A percentile compares a stretch with the other conserved stretches of the same genome.
Evolutionary conservation across 2,329 filamentous ascomycete genomes (phyloP).

Genomic region (Claviceps pusilla): DNA sequence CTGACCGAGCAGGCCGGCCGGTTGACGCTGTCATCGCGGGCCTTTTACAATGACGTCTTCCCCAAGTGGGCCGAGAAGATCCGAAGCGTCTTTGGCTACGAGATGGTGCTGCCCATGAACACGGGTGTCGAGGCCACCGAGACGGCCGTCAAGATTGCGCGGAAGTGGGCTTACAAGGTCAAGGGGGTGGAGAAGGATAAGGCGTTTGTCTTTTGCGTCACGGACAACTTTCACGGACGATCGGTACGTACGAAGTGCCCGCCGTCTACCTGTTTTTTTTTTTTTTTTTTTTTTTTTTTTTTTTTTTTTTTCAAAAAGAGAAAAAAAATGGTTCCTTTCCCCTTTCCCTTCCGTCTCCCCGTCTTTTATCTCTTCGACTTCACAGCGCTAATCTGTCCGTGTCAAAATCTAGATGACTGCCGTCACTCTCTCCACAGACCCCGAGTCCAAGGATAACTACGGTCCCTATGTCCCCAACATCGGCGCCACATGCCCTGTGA

Average conservation of each 20-base stretch:
- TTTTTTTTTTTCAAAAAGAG: too few relatives aligned
- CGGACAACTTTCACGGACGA: constrained; percentile 91
- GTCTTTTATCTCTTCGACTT: too few relatives aligned
- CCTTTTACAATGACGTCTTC: constrained; percentile 98
- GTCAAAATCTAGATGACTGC: constrained; percentile 58
- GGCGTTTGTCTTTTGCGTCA: constrained; percentile 69
- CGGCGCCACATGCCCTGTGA: constrained; percentile 60
- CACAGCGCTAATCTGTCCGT: too few relatives aligned
- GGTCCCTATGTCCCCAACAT: constrained; percentile 88
- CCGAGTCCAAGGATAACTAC: constrained; percentile 92
- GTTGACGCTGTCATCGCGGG: constrained; percentile 80
- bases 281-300: constrained; percentile 5
- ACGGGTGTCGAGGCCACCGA: constrained; percentile 93
- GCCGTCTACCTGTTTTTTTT: constrained; percentile 5
- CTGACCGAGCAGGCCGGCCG: constrained; percentile 78
- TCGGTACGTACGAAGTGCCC: constrained; percentile 44
- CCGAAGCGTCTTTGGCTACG: constrained; percentile 76
- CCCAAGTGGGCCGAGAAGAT: constrained; percentile 90
- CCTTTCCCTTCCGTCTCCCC: neutral
- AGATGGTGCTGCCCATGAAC: constrained; percentile 98
- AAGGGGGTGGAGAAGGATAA: constrained; percentile 77
- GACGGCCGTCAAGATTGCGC: constrained; percentile 87
- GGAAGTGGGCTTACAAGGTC: constrained; percentile 96
- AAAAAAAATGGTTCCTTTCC: too few relatives aligned
- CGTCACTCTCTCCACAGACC: constrained; percentile 87